Evolutionary conservation across 768 basidiomycete species (phyloP).

Genomic region (Mycena olivaceomarginata): DNA sequence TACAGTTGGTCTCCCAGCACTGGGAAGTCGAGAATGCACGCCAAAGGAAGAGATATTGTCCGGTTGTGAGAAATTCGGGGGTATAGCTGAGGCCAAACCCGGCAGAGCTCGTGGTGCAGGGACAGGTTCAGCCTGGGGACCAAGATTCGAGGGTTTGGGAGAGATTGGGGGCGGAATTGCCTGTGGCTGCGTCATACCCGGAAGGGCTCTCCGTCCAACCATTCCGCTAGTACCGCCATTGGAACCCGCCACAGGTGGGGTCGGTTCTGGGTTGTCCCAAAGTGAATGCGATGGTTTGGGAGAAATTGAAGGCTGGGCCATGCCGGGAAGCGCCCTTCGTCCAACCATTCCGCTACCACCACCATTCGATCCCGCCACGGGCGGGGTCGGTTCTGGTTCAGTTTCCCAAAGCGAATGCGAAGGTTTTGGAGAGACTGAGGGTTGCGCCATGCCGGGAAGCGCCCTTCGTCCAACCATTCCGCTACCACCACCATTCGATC

Average conservation of each 20-base stretch:
- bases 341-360: slow-evolving; percentile 54
- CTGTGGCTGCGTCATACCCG: slow-evolving; percentile 38
- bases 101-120: slow-evolving; percentile 62
- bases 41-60: slow-evolving; percentile 56
- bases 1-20: slow-evolving; percentile 82
- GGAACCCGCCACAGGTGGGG: not conserved
- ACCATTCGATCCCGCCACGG: slow-evolving; percentile 11
- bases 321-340: slow-evolving; percentile 43
- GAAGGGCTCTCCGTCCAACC: slow-evolving; percentile 50
- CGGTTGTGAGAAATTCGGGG: slow-evolving; percentile 30
- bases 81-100: slow-evolving; percentile 53
- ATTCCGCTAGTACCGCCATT: slow-evolving; percentile 44
- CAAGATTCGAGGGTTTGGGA: slow-evolving; percentile 31
- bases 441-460: slow-evolving; percentile 20
- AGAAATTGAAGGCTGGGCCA: slow-evolving; percentile 29
- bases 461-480: slow-evolving; percentile 10
- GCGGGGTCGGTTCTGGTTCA: slow-evolving; percentile 31
- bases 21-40: slow-evolving; percentile 76
- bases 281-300: slow-evolving; percentile 30
- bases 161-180: slow-evolving; percentile 13
- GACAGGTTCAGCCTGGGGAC: slow-evolving; percentile 3
- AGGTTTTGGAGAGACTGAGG: slow-evolving; percentile 36
- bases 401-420: slow-evolving; percentile 8
- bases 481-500: slow-evolving; percentile 5
- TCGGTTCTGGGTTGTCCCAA: not conserved